phyloP scores from a whole-genome alignment of 495 filamentous ascomycete genomes.

The Penicillium nucicola region DNA sequence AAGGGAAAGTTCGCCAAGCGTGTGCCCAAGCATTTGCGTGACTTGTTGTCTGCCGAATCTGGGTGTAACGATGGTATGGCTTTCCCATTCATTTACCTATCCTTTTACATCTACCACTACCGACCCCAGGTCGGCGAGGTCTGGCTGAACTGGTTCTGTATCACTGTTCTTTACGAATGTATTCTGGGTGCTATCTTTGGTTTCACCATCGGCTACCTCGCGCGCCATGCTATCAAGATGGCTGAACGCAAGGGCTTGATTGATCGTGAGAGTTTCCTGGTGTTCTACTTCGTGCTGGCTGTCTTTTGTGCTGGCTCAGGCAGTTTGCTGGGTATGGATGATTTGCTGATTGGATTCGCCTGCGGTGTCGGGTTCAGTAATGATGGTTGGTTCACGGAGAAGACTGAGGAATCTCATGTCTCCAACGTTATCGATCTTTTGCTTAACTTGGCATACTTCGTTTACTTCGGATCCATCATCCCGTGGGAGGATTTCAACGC shows the following conservation, averaged over 20 bases:
- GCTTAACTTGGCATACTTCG: conserved; percentile 96
- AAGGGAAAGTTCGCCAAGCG: conserved; percentile 98
- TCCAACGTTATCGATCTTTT: conserved; percentile 99
- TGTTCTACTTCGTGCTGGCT: conserved; percentile 97
- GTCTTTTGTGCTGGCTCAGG: conserved; percentile 96
- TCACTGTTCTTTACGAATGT: conserved; percentile 94
- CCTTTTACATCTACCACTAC: conserved; percentile 83
- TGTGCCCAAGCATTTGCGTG: conserved; percentile 94
- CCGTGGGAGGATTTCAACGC: conserved; percentile 89
- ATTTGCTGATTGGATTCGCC: conserved; percentile 93
- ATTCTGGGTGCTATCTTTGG: conserved; percentile 89
- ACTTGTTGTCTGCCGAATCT: conserved; percentile 93
- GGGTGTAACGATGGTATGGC: conserved; percentile 99
- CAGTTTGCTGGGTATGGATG: conserved; percentile 87
- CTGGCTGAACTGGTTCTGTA: conserved; percentile 82
- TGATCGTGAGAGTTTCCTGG: conserved; percentile 94
- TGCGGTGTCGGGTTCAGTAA: conserved; percentile 97
- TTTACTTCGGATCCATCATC: conserved; percentile 95
- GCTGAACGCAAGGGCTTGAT: conserved; percentile 85
- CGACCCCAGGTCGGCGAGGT: conserved; percentile 64
- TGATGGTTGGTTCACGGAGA: conserved; percentile 97
- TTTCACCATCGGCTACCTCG: conserved; percentile 81
- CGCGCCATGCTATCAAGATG: conserved; percentile 84
- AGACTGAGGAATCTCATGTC: conserved; percentile 97
- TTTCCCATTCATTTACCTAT: conserved; percentile 96